Evolutionary conservation across 768 basidiomycete genomes (phyloP).

Genomic region (Xerocomellus dryophilus): DNA sequence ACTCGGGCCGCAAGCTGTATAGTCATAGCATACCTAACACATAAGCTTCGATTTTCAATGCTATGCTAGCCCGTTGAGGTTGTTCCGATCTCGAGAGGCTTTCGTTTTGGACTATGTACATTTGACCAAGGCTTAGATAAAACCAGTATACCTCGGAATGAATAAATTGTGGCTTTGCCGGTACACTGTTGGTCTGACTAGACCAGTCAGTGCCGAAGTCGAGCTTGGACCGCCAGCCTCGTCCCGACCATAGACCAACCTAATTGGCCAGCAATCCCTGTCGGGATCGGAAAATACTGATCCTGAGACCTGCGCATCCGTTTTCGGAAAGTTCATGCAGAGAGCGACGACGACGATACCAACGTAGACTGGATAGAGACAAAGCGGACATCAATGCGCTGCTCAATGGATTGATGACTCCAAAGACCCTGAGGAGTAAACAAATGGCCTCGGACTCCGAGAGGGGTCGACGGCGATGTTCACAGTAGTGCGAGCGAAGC

Average conservation of each 20-base stretch:
- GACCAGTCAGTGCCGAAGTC: no score
- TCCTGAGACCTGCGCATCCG: slow-evolving; percentile 2
- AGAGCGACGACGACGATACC: slow-evolving; percentile 14
- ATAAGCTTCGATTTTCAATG: neutral
- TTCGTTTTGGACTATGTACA: neutral
- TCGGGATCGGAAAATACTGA: neutral
- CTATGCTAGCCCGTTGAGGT: no score
- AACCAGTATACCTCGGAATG: neutral
- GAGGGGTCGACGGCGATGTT: slow-evolving; percentile 5
- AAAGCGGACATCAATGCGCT: slow-evolving; percentile 32
- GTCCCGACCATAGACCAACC: no score
- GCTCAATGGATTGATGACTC: slow-evolving; percentile 62
- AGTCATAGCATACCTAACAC: neutral
- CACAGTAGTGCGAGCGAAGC: neutral
- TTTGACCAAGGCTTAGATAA: no score
- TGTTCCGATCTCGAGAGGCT: no score
- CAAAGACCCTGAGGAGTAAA: slow-evolving; percentile 32
- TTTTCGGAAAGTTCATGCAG: slow-evolving; percentile 14
- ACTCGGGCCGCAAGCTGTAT: neutral
- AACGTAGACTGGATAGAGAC: slow-evolving; percentile 24
- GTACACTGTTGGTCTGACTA: neutral
- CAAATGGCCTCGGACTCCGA: slow-evolving; percentile 11
- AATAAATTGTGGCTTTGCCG: neutral
- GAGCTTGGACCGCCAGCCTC: no score
- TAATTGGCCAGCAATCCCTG: neutral